Evolutionary conservation across 208 protist genomes (phyloP).

Genomic region (Crithidia bombi): DNA sequence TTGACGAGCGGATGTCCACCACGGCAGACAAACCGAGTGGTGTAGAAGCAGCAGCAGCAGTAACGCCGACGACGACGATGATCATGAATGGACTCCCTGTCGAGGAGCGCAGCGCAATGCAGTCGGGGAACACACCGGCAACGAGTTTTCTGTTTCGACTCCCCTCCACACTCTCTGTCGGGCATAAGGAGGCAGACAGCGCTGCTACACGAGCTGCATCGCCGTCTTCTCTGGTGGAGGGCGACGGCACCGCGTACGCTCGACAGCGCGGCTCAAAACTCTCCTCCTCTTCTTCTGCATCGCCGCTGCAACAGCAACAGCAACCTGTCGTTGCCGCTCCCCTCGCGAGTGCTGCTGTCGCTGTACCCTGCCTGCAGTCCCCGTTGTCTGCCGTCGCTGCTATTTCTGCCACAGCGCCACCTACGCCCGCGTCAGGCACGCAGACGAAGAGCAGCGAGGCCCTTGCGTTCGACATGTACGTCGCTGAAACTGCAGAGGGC

Average conservation of each 20-base stretch:
- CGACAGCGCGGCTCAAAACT: not conserved
- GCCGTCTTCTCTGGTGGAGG: too few species aligned
- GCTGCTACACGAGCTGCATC: not conserved
- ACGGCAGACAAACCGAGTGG: too few species aligned
- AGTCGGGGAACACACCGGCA: not conserved
- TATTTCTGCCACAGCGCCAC: not conserved
- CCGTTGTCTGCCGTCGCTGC: not conserved
- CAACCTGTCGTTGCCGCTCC: not conserved
- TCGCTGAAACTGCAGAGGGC: conserved; percentile 14
- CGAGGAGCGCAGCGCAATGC: not conserved
- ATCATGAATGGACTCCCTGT: not conserved
- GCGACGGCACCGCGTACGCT: not conserved
- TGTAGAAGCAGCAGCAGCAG: not conserved
- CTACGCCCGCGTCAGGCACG: not conserved
- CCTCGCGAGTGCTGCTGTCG: not conserved
- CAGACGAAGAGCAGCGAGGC: conserved; percentile 3
- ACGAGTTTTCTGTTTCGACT: not conserved
- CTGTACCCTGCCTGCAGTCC: not conserved
- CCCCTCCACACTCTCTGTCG: not conserved
- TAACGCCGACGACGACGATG: not conserved
- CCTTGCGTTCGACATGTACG: conserved; percentile 7
- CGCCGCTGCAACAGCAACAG: not conserved
- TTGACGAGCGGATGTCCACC: not conserved
- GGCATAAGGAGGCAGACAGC: not conserved
- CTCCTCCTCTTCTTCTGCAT: not conserved